phyloP scores from a whole-genome alignment of 345 rosid species.

The Crucihimalaya himalaica region DNA sequence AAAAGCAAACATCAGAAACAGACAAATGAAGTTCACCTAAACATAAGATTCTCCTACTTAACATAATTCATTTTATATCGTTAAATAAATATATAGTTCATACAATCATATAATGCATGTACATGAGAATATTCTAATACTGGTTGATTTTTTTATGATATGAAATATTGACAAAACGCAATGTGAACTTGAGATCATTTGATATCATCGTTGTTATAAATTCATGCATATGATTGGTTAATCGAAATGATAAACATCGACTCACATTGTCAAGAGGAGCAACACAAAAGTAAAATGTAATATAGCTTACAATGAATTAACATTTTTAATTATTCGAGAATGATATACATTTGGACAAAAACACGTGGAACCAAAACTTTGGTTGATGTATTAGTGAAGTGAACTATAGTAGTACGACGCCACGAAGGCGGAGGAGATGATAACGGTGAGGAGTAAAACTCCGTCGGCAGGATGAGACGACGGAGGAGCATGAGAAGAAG shows the following conservation, averaged over 20 bases:
- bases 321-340: constrained; percentile 7
- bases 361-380: constrained; percentile 32
- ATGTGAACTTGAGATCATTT: neutral
- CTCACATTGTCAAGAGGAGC: constrained; percentile 4
- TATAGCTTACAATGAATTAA: neutral
- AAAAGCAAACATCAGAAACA: constrained; percentile 38
- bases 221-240: neutral
- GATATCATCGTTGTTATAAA: neutral
- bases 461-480: constrained; percentile 10
- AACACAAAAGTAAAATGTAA: neutral
- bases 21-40: constrained; percentile 40
- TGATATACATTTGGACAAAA: constrained; percentile 29
- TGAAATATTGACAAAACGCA: neutral
- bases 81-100: neutral
- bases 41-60: constrained; percentile 27
- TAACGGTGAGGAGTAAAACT: constrained; percentile 12
- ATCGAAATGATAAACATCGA: constrained; percentile 8
- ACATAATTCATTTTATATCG: neutral
- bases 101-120: neutral
- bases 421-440: constrained; percentile 29
- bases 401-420: constrained; percentile 10
- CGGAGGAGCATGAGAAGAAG: constrained; percentile 46
- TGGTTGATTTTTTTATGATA: neutral
- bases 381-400: constrained; percentile 28
- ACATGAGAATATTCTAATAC: neutral